Conservation (phyloP, 2,329 filamentous ascomycete species). For the Stagonosporopsis rhizophila region DNA sequence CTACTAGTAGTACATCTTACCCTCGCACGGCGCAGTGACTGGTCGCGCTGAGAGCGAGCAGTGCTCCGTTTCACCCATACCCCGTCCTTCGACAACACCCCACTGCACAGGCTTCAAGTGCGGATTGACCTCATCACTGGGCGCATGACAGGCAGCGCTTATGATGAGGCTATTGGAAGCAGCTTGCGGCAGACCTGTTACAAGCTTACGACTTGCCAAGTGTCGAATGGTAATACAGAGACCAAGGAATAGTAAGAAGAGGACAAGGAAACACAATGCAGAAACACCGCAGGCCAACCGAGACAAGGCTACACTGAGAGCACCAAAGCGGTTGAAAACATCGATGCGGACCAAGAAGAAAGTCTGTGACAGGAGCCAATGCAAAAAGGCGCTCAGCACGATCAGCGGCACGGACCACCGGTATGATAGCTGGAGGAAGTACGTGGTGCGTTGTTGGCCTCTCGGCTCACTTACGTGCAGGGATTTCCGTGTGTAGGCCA, state of each 20-base stretch:
- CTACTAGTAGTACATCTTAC: constrained; percentile 2
- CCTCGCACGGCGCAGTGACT: neutral
- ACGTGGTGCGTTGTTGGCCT: constrained; percentile 48
- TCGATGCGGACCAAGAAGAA: constrained; percentile 49
- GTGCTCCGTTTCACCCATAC: constrained; percentile 1
- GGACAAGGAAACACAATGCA: constrained; percentile 6
- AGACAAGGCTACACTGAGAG: neutral
- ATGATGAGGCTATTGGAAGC: constrained; percentile 66
- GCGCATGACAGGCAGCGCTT: constrained; percentile 35
- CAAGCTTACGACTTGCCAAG: constrained; percentile 73
- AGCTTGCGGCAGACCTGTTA: constrained; percentile 79
- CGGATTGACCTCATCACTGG: constrained; percentile 20
- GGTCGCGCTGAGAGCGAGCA: constrained; percentile 4
- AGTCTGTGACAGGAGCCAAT: constrained; percentile 55
- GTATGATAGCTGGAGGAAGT: constrained; percentile 53
- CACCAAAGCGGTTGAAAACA: constrained; percentile 1
- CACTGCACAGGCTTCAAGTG: constrained; percentile 31
- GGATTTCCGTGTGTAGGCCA: constrained; percentile 37
- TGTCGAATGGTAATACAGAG: constrained; percentile 44
- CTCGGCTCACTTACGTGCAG: constrained; percentile 48
- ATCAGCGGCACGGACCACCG: constrained; percentile 49
- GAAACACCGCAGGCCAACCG: constrained; percentile 20
- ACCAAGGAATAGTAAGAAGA: neutral
- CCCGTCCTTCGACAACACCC: constrained; percentile 23
- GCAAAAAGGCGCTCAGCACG: constrained; percentile 38